These are phyloP conservation scores for Glycyrrhiza uralensis DNA, from an alignment of 306 rosid species.

Conservation along the genomic window DNA sequence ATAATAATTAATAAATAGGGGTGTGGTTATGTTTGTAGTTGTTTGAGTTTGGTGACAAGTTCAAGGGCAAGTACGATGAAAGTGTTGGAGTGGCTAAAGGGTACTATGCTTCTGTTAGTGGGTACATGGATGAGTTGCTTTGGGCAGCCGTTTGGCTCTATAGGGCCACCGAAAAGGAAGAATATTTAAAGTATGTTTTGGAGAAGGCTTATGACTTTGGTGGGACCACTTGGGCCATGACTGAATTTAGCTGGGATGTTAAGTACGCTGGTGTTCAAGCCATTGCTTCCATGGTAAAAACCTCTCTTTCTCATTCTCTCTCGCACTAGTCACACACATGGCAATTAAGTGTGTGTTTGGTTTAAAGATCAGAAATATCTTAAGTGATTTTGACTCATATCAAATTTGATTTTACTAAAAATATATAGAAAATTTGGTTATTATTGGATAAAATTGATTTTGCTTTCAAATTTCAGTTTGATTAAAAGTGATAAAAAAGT, in stretches of 20 bases:
- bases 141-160: conserved; percentile 88
- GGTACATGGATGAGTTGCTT: conserved; percentile 80
- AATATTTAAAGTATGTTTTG: conserved; percentile 51
- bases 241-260: conserved; percentile 84
- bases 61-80: conserved; percentile 69
- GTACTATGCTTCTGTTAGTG: conserved; percentile 72
- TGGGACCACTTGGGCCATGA: conserved; percentile 74
- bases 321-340: background rate
- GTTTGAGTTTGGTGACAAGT: conserved; percentile 80
- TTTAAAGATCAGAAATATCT: too few species aligned
- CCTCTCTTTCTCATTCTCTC: background rate
- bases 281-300: conserved; percentile 70
- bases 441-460: too few species aligned
- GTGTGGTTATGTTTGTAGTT: conserved; percentile 41
- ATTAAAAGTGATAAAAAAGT: too few species aligned
- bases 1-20: background rate
- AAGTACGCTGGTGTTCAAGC: conserved; percentile 71
- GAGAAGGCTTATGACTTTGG: conserved; percentile 59
- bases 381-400: too few species aligned
- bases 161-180: conserved; percentile 53
- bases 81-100: conserved; percentile 61
- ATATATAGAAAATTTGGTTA: too few species aligned
- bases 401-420: too few species aligned
- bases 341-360: too few species aligned
- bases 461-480: too few species aligned